Conservation (phyloP, 495 filamentous ascomycete genomes). For the Penicillium lividum region DNA sequence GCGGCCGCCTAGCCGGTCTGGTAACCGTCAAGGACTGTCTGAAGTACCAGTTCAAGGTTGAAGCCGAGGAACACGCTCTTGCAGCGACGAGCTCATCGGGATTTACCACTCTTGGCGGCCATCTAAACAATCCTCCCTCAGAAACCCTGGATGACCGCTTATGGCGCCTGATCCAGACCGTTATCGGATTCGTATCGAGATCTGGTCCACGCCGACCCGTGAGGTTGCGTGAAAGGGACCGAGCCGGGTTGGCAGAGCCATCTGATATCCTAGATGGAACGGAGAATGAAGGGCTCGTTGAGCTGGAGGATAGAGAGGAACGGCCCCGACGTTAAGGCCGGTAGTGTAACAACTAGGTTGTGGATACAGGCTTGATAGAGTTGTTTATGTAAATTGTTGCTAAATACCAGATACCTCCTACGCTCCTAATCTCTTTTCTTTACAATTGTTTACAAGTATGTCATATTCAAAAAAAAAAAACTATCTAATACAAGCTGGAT, state of each 20-base stretch:
- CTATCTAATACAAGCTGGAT: too few relatives aligned
- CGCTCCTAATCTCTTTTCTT: too few relatives aligned
- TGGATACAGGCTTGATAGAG: constrained; percentile 19
- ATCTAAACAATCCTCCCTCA: constrained; percentile 23
- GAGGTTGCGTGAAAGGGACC: constrained; percentile 48
- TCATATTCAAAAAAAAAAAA: too few relatives aligned
- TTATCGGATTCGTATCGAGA: constrained; percentile 34
- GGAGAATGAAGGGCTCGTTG: constrained; percentile 63
- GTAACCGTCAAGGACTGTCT: constrained; percentile 97
- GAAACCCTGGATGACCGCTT: constrained; percentile 62
- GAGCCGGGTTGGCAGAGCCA: constrained; percentile 40
- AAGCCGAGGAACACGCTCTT: constrained; percentile 77
- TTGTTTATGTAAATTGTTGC: constrained; percentile 12
- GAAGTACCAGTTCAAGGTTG: constrained; percentile 96
- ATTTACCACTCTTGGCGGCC: constrained; percentile 33
- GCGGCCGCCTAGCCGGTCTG: constrained; percentile 76
- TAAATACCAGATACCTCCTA: too few relatives aligned
- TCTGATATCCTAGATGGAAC: constrained; percentile 64
- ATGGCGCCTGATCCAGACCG: constrained; percentile 63
- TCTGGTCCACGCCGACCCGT: constrained; percentile 19
- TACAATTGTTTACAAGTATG: too few relatives aligned
- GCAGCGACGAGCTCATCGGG: constrained; percentile 49
- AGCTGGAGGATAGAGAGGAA: constrained; percentile 56
- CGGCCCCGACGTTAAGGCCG: constrained; percentile 5
- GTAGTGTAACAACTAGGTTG: constrained; percentile 2